Conservation (phyloP, 1,139 yeast genomes). For the Blastobotrys persicus region DNA sequence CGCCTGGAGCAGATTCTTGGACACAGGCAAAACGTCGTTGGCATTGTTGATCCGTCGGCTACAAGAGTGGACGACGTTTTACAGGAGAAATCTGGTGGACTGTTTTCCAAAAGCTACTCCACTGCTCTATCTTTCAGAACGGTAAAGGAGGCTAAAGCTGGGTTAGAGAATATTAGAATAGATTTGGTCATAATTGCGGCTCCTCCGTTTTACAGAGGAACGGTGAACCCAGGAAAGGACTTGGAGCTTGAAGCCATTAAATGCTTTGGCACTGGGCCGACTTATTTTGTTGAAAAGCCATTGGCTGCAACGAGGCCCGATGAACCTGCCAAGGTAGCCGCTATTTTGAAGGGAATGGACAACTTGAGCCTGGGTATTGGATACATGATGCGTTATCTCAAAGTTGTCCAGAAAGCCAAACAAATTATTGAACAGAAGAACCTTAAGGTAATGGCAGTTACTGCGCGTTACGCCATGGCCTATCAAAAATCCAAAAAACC, state of each 20-base stretch:
- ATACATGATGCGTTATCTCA: constrained; percentile 27
- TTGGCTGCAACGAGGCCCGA: constrained; percentile 23
- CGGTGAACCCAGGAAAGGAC: constrained; percentile 20
- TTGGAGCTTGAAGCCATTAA: constrained; percentile 20
- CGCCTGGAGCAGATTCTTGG: constrained; percentile 24
- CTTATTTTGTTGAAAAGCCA: constrained; percentile 25
- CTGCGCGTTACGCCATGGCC: constrained; percentile 25
- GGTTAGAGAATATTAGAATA: constrained; percentile 14
- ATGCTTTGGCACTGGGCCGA: constrained; percentile 20
- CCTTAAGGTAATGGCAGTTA: constrained; percentile 20
- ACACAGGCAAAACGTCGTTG: constrained; percentile 20
- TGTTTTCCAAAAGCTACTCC: constrained; percentile 16
- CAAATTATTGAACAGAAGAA: constrained; percentile 22
- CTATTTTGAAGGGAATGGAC: neutral
- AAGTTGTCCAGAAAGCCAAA: constrained; percentile 25
- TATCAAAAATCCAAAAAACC: constrained; percentile 21
- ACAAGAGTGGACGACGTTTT: constrained; percentile 19
- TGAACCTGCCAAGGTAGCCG: constrained; percentile 19
- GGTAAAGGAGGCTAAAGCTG: constrained; percentile 19
- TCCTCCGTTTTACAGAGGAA: constrained; percentile 26
- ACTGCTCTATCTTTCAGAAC: constrained; percentile 17
- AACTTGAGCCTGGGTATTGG: constrained; percentile 24
- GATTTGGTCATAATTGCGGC: constrained; percentile 24
- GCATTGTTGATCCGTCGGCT: constrained; percentile 23
- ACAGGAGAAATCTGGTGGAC: constrained; percentile 15